Percentiles rank a stretch among this genome's conserved stretches.
phyloP scores from a whole-genome alignment of 2,329 filamentous ascomycete genomes.

The Beauveria bassiana region DNA sequence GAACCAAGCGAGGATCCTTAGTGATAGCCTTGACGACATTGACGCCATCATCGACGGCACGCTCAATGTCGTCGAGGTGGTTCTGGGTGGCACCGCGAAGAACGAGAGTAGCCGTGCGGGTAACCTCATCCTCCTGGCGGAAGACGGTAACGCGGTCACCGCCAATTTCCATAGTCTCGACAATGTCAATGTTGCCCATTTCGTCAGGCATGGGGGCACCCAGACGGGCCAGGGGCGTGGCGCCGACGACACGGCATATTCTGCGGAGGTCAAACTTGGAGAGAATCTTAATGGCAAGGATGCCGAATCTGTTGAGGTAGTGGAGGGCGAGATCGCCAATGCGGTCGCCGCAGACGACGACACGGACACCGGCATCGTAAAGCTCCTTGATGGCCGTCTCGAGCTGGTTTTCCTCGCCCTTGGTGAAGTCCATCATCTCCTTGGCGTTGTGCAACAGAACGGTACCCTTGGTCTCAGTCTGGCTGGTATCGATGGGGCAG shows the following conservation, averaged over 20 bases:
- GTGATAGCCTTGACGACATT: conserved; percentile 99
- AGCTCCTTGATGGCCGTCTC: conserved; percentile 91
- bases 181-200: conserved; percentile 90
- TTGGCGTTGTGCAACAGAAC: conserved; percentile 94
- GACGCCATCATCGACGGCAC: conserved; percentile 94
- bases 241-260: conserved; percentile 91
- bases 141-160: conserved; percentile 98
- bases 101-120: conserved; percentile 88
- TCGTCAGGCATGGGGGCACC: conserved; percentile 99
- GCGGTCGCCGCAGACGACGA: conserved; percentile 86
- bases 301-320: conserved; percentile 95
- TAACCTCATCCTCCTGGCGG: conserved; percentile 88
- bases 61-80: conserved; percentile 93
- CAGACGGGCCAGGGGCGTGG: conserved; percentile 88
- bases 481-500: conserved; percentile 88
- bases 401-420: conserved; percentile 88
- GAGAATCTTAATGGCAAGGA: conserved; percentile 91
- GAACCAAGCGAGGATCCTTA: conserved; percentile 81
- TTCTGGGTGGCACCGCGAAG: conserved; percentile 95
- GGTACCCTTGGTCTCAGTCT: conserved; percentile 98
- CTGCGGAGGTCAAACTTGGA: conserved; percentile 97
- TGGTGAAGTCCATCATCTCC: conserved; percentile 98
- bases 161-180: conserved; percentile 95
- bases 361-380: conserved; percentile 85
- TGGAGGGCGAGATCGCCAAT: conserved; percentile 93